Evolutionary conservation across 805 yeast species (phyloP), one percentile per base, ranked within the genome.

Genomic region (Wickerhamomyces bovis): DNA sequence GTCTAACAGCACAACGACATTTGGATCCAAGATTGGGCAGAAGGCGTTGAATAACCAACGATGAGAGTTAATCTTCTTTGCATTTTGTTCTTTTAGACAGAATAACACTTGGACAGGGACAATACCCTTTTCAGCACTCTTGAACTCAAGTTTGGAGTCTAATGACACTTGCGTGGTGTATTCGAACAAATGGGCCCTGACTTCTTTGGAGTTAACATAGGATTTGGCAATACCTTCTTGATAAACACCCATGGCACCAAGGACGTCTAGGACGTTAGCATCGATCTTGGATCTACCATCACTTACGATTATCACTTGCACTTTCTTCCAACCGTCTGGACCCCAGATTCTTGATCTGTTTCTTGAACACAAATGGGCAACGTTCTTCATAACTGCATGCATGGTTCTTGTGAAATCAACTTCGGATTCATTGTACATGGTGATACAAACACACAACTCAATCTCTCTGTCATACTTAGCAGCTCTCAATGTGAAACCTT

Each of bases 171-270:
- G 99, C 0, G 99, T 87, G 4, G 99, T 90, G 64, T 94, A 87
- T 68, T 94, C 99, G 63, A 92, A 94, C 47, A 94, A 69, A 69
- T 94, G 99, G 0, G 97, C 95, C 61, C 84, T 81, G 31, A 95
- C 99, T 46, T 84, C 85, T 60, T 88, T 85, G 57, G 88, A 87
- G 65, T 94, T 94, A 47, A 94, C 99, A 51, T 76, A 84, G 31
- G 95, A 92, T 63, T 95, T 85, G 42, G 99, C 97, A 66, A 94
- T 88, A 42, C 96, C 97, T 52, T 92, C 98, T 65, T 94, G 99
- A 65, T 89, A 94, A 42, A 94, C 87, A 56, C 99, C 99, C 68
- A 95, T 81, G 0, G 97, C 96, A 1, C 97, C 89, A 49, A 94
- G 72, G 41, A 87, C 78, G 65, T 92, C 96, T 40, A 94, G 68